Percentiles rank a stretch among this genome's conserved stretches.
phyloP scores from a whole-genome alignment of 257 asterid species.

The Solanum pimpinellifolium region DNA sequence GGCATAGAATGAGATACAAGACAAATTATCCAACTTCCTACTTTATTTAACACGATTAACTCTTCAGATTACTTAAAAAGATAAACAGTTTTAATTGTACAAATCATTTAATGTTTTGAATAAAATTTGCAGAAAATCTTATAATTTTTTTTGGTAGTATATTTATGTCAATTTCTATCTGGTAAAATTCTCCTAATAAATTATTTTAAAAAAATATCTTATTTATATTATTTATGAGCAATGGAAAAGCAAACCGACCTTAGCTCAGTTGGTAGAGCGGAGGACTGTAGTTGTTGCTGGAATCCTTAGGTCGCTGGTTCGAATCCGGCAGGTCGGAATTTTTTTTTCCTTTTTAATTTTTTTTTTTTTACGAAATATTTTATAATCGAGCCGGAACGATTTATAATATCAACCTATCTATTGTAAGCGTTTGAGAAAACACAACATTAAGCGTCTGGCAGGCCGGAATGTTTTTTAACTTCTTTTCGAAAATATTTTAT shows the following conservation, averaged over 20 bases:
- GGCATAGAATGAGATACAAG: background rate
- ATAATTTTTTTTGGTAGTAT: background rate
- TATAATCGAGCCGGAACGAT: background rate
- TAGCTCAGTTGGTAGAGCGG: background rate
- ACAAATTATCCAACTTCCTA: background rate
- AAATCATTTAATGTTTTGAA: background rate
- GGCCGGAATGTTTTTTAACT: background rate
- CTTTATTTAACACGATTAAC: background rate
- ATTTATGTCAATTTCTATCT: background rate
- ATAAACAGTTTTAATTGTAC: background rate
- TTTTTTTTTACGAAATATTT: background rate
- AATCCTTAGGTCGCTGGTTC: slow-evolving; percentile 35
- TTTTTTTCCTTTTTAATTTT: background rate
- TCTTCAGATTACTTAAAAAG: background rate
- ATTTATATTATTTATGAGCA: too few relatives aligned
- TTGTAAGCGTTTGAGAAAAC: too few relatives aligned
- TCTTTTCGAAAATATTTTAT: too few relatives aligned
- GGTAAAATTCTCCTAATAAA: background rate
- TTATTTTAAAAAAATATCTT: background rate
- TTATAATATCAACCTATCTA: background rate
- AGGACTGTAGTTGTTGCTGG: background rate
- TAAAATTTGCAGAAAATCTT: background rate
- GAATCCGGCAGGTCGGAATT: slow-evolving; percentile 28
- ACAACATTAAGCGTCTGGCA: too few relatives aligned
- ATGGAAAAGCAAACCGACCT: background rate